Percentiles rank a stretch among this genome's conserved stretches.
Evolutionary conservation across 805 yeast genomes (phyloP).

Genomic region (Candida gorgasii): DNA sequence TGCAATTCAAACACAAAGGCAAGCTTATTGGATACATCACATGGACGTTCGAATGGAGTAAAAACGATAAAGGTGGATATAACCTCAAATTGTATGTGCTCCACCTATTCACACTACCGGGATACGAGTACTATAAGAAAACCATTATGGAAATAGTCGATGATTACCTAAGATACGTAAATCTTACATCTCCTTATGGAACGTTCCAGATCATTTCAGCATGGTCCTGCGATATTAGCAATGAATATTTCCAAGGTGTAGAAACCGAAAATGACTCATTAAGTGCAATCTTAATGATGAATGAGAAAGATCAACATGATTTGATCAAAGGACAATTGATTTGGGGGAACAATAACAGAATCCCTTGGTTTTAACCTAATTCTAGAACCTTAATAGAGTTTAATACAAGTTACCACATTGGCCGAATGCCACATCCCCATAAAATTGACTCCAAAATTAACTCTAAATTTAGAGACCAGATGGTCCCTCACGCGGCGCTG

Average conservation of each 20-base stretch:
- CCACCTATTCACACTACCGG: conserved; percentile 5
- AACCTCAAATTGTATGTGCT: conserved; percentile 2
- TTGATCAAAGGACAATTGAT: conserved; percentile 28
- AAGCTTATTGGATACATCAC: conserved; percentile 28
- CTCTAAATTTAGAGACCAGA: too few species aligned
- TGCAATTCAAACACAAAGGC: conserved; percentile 22
- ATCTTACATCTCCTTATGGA: neutral
- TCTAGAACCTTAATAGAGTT: too few species aligned
- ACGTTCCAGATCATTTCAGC: conserved; percentile 2
- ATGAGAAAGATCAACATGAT: conserved; percentile 24
- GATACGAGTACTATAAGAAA: neutral
- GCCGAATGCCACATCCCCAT: too few species aligned
- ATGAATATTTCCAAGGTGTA: conserved; percentile 3
- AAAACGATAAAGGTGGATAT: neutral
- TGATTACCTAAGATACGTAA: conserved; percentile 10
- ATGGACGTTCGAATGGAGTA: conserved; percentile 39
- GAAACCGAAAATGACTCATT: conserved; percentile 30
- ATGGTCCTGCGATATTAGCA: conserved; percentile 34
- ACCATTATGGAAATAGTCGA: conserved; percentile 10
- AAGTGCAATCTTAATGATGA: conserved; percentile 34
- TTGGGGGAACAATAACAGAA: conserved; percentile 44
- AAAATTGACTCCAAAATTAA: too few species aligned
- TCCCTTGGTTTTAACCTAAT: conserved; percentile 47
- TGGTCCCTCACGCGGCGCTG: too few species aligned
- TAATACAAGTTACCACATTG: too few species aligned